These are phyloP conservation scores for Irpex lacteus DNA, from an alignment of 1,284 basidiomycete genomes.

Conservation along the genomic window DNA sequence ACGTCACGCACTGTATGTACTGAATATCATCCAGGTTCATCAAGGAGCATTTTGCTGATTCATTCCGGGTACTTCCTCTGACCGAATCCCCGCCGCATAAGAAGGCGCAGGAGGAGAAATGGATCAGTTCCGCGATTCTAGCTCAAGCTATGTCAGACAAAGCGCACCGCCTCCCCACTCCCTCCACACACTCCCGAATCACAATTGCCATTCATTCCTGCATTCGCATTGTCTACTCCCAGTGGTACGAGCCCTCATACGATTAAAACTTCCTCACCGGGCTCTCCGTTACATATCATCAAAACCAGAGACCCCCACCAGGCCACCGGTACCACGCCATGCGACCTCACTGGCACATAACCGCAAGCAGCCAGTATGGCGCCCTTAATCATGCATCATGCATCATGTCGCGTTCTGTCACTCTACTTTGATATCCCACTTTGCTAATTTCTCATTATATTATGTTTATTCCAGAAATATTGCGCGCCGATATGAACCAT, in stretches of 20 bases:
- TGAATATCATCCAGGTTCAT: slow-evolving; percentile 64
- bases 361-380: slow-evolving; percentile 27
- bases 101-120: slow-evolving; percentile 62
- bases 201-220: slow-evolving; percentile 40
- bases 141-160: slow-evolving; percentile 45
- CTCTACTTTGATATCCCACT: slow-evolving; percentile 16
- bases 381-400: slow-evolving; percentile 21
- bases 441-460: slow-evolving; percentile 14
- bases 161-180: slow-evolving; percentile 37
- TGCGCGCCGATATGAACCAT: neutral
- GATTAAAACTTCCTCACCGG: slow-evolving; percentile 41
- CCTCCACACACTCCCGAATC: slow-evolving; percentile 72
- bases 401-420: slow-evolving; percentile 5
- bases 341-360: slow-evolving; percentile 21
- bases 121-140: slow-evolving; percentile 78
- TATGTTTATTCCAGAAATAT: neutral
- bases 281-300: slow-evolving; percentile 49
- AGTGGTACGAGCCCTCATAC: slow-evolving; percentile 43
- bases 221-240: slow-evolving; percentile 47
- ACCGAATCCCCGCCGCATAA: slow-evolving; percentile 54
- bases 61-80: slow-evolving; percentile 54
- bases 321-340: slow-evolving; percentile 25
- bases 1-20: neutral
- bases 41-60: slow-evolving; percentile 79
- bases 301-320: slow-evolving; percentile 44